Conservation (phyloP, 179 eudicot species). For the Spinacia oleracea region DNA sequence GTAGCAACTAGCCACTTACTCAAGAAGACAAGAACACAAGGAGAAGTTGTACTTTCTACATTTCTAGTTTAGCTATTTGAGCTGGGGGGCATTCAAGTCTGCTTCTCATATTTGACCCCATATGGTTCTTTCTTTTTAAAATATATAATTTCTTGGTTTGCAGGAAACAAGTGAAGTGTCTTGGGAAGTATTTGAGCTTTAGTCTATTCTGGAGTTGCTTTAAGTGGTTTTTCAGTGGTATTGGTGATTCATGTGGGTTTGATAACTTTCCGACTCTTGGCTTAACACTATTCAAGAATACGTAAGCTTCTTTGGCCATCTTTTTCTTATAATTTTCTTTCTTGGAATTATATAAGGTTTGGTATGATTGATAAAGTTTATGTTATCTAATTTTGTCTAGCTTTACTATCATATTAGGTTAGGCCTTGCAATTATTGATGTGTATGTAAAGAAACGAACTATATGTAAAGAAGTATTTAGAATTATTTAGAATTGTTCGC, state of each 20-base stretch:
- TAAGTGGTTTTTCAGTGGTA: slow-evolving; percentile 97
- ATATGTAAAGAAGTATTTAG: no score
- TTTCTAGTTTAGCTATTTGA: background rate
- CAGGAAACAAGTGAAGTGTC: slow-evolving; percentile 94
- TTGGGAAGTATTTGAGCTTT: slow-evolving; percentile 89
- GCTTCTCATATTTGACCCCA: background rate
- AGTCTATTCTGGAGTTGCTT: slow-evolving; percentile 94
- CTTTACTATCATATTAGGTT: background rate
- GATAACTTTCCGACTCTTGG: slow-evolving; percentile 95
- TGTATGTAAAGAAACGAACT: background rate
- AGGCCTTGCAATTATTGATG: background rate
- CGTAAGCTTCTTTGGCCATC: slow-evolving; percentile 50
- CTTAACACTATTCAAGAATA: slow-evolving; percentile 72
- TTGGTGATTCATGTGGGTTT: slow-evolving; percentile 95
- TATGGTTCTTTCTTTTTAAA: background rate
- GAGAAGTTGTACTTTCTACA: background rate
- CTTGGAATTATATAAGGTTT: background rate
- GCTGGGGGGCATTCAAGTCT: background rate
- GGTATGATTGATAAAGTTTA: background rate
- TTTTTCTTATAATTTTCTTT: background rate
- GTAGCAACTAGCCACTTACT: background rate
- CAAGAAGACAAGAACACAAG: background rate
- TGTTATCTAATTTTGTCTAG: background rate
- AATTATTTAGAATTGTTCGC: no score
- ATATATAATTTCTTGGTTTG: slow-evolving; percentile 7